Evolutionary conservation across 352 stramenopile genomes (phyloP).

Genomic region (Phytophthora capsici): DNA sequence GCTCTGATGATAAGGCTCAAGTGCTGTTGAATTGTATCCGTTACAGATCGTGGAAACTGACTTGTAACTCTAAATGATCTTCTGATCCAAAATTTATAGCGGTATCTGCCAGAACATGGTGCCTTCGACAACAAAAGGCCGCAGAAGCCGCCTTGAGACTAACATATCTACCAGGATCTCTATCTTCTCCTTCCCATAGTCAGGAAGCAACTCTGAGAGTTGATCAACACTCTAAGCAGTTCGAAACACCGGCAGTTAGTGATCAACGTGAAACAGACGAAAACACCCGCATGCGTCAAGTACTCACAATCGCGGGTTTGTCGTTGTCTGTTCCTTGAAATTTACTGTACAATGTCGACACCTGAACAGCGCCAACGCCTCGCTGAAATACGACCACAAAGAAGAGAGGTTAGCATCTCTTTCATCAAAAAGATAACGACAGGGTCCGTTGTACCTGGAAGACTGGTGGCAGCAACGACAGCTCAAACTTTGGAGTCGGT

Average conservation of each 20-base stretch:
- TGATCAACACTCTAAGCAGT: conserved; percentile 67
- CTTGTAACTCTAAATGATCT: conserved; percentile 20
- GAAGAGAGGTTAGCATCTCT: conserved; percentile 14
- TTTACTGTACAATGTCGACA: conserved; percentile 87
- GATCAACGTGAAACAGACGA: conserved; percentile 29
- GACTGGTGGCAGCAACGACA: conserved; percentile 69
- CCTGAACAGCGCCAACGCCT: conserved; percentile 79
- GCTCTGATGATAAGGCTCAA: conserved; percentile 11
- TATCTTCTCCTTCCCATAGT: conserved; percentile 74
- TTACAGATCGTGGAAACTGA: conserved; percentile 21
- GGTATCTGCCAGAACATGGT: conserved; percentile 85
- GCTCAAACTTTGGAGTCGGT: conserved; percentile 73
- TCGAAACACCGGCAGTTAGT: conserved; percentile 12
- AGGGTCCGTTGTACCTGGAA: conserved; percentile 67
- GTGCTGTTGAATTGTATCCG: conserved; percentile 20
- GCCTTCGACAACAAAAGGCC: conserved; percentile 84
- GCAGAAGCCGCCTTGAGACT: conserved; percentile 75
- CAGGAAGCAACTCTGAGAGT: conserved; percentile 68
- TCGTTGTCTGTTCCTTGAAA: conserved; percentile 64
- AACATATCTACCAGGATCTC: conserved; percentile 82
- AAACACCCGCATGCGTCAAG: conserved; percentile 8
- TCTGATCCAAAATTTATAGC: conserved; percentile 30
- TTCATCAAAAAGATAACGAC: background rate
- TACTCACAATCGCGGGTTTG: conserved; percentile 73
- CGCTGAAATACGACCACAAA: conserved; percentile 42